phyloP scores from a whole-genome alignment of 768 basidiomycete genomes.

The Lanmaoa rubissima region DNA sequence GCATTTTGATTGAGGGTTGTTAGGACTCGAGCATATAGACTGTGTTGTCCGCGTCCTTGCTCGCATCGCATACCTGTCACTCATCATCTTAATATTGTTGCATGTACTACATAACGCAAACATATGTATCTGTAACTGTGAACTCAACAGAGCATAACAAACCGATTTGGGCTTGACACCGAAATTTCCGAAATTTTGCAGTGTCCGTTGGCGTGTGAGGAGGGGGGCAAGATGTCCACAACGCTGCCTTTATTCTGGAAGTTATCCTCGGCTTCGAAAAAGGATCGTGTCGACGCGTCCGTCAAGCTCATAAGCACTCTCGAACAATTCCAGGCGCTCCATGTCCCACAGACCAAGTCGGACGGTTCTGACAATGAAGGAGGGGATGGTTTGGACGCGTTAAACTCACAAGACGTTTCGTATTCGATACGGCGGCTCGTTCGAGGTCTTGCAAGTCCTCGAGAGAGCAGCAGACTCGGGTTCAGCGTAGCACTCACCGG shows the following conservation, averaged over 20 bases:
- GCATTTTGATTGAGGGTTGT: constrained; percentile 51
- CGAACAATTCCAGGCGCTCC: constrained; percentile 80
- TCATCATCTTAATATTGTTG: not conserved
- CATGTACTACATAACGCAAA: not conserved
- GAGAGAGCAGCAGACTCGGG: constrained; percentile 91
- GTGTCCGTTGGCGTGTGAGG: not conserved
- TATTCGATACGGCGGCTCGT: constrained; percentile 89
- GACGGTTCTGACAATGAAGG: constrained; percentile 43
- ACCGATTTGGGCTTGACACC: not conserved
- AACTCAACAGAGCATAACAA: constrained; percentile 30
- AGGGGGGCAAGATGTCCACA: constrained; percentile 58
- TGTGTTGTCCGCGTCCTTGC: not conserved
- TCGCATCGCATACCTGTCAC: constrained; percentile 3
- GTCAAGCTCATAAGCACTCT: constrained; percentile 78
- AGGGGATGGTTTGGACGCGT: constrained; percentile 53
- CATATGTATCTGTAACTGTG: not conserved
- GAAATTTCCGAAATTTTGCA: constrained; percentile 6
- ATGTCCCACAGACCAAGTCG: constrained; percentile 45
- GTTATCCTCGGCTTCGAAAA: constrained; percentile 77
- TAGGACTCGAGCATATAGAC: not conserved
- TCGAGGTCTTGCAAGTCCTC: constrained; percentile 84
- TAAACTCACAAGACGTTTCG: constrained; percentile 88
- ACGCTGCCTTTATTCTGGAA: constrained; percentile 95
- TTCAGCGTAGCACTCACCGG: constrained; percentile 96
- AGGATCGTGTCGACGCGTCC: constrained; percentile 81